Base-by-base conservation (phyloP, 176 grass and related monocot genomes). In the Avena eriantha region DNA sequence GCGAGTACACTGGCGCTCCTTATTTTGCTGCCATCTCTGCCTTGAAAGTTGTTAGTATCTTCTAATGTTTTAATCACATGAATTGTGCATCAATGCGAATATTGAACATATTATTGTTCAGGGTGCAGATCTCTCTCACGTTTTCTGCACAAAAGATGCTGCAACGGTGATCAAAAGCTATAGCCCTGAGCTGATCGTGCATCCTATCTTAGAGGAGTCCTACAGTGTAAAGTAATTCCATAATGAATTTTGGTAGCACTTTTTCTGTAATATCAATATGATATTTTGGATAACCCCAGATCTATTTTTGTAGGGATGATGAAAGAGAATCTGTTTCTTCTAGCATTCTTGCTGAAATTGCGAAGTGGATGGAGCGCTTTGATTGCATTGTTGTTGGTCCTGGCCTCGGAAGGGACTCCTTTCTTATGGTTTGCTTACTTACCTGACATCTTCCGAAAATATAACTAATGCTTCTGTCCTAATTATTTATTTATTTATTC, bases 131-230 rank as follows among this genome's bases (percentile, higher is more conserved):
- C 49, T 98, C 29, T 98, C 96, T 21, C 96, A 98, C 87, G 92
- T 98, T 83, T 98, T 98, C 73, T 98, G 96, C 86, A 95, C 93
- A 10, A 94, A 92, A 89, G 96, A 98, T 92, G 96, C 96, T 80
- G 93, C 93, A 47, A 93, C 92, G 35, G 96, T 98, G 78, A 98
- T 98, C 83, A 98, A 98, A 80, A 94, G 96, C 73, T 98, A 95
- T 73, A 98, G 96, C 56, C 96, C 96, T 53, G 96, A 98, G 79
- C 79, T 98, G 46, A 98, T 98, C 86, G 93, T 98, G 19, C 96
- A 98, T 84, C 96, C 96, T 79, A 80, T 98, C 80, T 80, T 95
- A 68, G 93, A 98, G 73, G 96, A 98, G 60, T 98, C 96, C 8
- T 94, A 98, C 79, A 94, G 92, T 69, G 86, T 98, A 78, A 98